Evolutionary conservation across 2,329 filamentous ascomycete species (phyloP).

Genomic region (Dothideomycetidae sp.): DNA sequence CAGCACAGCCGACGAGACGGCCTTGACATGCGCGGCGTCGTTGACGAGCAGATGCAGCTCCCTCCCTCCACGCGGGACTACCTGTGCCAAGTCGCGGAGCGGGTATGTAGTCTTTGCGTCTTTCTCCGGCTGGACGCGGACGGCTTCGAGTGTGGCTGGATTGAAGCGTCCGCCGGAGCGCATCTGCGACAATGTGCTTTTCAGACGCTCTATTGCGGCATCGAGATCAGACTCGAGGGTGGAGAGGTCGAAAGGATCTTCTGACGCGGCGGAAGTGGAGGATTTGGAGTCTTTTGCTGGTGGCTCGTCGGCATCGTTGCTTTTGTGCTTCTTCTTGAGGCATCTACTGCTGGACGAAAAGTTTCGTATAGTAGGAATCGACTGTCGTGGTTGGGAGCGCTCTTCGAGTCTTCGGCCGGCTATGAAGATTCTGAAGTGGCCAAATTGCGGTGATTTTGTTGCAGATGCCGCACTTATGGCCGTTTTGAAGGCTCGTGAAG

Average conservation of each 20-base stretch:
- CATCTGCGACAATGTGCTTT: conserved; percentile 47
- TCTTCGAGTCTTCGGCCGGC: no score
- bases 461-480: no score
- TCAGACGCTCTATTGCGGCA: conserved; percentile 41
- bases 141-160: conserved; percentile 43
- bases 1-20: conserved; percentile 39
- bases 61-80: conserved; percentile 46
- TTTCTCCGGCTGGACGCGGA: conserved; percentile 46
- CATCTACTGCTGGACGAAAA: conserved; percentile 32
- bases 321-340: conserved; percentile 32
- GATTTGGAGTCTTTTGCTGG: conserved; percentile 20
- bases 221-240: conserved; percentile 42
- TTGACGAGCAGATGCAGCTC: conserved; percentile 48
- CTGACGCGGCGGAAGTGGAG: conserved; percentile 23
- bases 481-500: no score
- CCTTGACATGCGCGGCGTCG: conserved; percentile 43
- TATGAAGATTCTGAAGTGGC: no score
- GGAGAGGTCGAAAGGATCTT: conserved; percentile 49
- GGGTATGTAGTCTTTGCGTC: conserved; percentile 19
- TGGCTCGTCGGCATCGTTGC: conserved; percentile 30
- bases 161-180: conserved; percentile 49
- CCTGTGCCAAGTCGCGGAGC: conserved; percentile 50
- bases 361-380: conserved; percentile 14
- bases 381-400: no score
- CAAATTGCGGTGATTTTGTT: no score